Evolutionary conservation across 108 stramenopile genomes (phyloP).

Genomic region (Cyclostephanos tholiformis): DNA sequence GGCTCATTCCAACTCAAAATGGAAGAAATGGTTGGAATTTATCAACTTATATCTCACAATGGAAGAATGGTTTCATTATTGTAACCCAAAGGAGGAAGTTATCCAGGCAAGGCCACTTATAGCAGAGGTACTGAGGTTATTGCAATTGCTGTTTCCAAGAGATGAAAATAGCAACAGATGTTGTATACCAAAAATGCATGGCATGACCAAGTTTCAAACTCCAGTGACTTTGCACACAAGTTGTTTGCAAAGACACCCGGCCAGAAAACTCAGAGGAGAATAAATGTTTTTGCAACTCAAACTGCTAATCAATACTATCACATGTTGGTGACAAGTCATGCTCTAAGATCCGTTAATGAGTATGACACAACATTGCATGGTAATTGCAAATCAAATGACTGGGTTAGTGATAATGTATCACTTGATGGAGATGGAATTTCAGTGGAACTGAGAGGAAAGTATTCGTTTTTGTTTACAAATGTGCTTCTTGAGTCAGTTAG

Average conservation of each 20-base stretch:
- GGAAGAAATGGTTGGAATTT: not conserved
- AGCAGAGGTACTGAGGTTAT: not conserved
- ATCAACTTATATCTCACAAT: not conserved
- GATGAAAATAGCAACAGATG: not conserved
- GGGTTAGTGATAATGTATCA: no score
- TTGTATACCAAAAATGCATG: not conserved
- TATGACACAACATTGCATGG: no score
- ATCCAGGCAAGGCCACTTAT: not conserved
- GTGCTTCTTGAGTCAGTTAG: no score
- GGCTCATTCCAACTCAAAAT: not conserved
- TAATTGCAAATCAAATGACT: no score
- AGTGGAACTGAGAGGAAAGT: no score
- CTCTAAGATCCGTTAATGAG: no score
- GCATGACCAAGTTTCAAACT: not conserved
- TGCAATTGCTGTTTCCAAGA: not conserved
- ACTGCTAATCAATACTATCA: not conserved
- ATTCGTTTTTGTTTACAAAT: no score
- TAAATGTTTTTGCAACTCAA: not conserved
- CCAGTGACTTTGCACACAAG: not conserved
- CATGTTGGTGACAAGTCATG: not conserved
- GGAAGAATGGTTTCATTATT: conserved; percentile 8
- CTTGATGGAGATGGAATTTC: no score
- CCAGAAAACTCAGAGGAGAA: not conserved
- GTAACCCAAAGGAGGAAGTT: conserved; percentile 2
- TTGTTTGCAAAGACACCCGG: not conserved